Conservation (phyloP, 306 rosid genomes). For the Rubus idaeus region DNA sequence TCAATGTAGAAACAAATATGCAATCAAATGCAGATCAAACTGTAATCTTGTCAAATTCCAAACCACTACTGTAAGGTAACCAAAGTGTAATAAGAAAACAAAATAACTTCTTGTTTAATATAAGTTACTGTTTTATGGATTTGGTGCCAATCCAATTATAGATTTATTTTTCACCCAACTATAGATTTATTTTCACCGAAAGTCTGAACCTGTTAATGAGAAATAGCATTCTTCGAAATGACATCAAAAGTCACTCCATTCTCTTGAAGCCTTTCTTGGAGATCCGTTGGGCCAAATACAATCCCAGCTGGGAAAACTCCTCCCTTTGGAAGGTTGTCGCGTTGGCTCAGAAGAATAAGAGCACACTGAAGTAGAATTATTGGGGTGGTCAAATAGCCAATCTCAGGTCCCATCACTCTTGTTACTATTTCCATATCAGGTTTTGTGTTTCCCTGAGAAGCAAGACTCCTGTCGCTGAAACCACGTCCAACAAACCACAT, state of each 20-base stretch:
- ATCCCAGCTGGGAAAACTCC: constrained; percentile 75
- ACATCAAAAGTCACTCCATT: constrained; percentile 79
- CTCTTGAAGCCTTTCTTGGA: constrained; percentile 66
- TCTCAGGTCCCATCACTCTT: constrained; percentile 82
- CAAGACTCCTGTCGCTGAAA: constrained; percentile 42
- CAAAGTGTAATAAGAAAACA: not conserved
- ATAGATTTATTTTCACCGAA: not conserved
- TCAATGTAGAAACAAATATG: not conserved
- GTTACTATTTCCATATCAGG: constrained; percentile 75
- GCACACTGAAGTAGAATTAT: constrained; percentile 80
- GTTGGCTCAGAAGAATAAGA: constrained; percentile 59
- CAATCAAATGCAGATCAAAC: constrained; percentile 19
- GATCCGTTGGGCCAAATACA: constrained; percentile 78
- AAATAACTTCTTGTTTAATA: constrained; percentile 7
- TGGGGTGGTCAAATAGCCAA: constrained; percentile 83
- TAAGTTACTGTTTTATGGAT: not conserved
- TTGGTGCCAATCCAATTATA: no score
- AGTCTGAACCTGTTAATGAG: constrained; percentile 31
- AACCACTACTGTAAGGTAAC: constrained; percentile 8
- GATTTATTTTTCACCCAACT: constrained; percentile 15
- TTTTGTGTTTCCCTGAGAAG: constrained; percentile 41
- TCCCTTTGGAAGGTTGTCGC: constrained; percentile 65
- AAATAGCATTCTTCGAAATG: constrained; percentile 49
- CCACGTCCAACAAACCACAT: constrained; percentile 92
- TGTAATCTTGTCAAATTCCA: not conserved